Base-by-base conservation (phyloP, 2,329 filamentous ascomycete species). In the Dendryphion nanum region DNA sequence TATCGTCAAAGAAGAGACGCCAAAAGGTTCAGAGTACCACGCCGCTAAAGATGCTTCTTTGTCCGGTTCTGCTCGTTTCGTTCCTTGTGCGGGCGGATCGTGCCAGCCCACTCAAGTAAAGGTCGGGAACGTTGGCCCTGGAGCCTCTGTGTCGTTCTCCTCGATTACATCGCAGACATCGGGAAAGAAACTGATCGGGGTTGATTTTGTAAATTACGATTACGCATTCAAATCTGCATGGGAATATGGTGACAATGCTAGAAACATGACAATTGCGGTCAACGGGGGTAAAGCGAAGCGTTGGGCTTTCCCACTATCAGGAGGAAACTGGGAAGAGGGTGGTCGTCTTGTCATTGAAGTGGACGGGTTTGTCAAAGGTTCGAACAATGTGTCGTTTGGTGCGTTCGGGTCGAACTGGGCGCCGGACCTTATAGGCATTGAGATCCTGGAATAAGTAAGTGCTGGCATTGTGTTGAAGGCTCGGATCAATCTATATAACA, bases 201-300 rank as follows among this genome's bases (percentile, higher is more conserved):
- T 70, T 15, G 68, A 71, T 35, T 70, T 67, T 32, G 43, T 70
- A 33, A 64, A 70, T 33, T 67, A 67, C 45, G 66, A 69, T 31
- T 58, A 59, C 24, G 55, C 55, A 3, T 61, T 70, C 15, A 57
- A 56, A 1, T 67, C 64, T 20, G 53, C 61, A 0, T 62, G 57
- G 51, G 49, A 44, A 6, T 53, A 44, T 34, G 61, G 62, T 4
- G 48, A 53, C 12, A 70, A 70, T 30, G 55, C 57, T 7, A 50
- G 66, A 14, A 63, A 63, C 18, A 56, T 67, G 39, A 64, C 57
- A 2, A 50, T 71, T 21, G 50, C 52, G 18, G 62, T 71, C 10
- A 70, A 71, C 45, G 64, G 61, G 2, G 60, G 55, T 0, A 32
- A 46, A 16, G 51, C 59, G 1, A 61, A 62, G 47, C 47, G 56